These are phyloP conservation scores for Theobroma grandiflorum DNA, from an alignment of 441 rosid species.

Conservation along the genomic window DNA sequence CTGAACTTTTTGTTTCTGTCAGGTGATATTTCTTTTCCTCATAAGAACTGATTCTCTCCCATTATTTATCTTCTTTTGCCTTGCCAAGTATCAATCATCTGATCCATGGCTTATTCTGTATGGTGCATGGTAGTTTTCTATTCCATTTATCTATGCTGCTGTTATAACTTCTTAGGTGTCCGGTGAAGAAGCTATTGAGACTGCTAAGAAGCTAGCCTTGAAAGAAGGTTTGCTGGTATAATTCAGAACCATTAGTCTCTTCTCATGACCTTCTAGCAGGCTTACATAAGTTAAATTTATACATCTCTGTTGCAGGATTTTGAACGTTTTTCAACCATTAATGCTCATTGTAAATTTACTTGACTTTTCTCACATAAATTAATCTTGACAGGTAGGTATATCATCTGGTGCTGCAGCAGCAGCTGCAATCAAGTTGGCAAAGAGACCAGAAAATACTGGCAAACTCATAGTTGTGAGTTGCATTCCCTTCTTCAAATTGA, in stretches of 20 bases:
- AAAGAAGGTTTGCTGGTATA: slow-evolving; percentile 82
- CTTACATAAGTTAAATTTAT: background rate
- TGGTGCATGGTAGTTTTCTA: background rate
- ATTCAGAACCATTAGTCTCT: background rate
- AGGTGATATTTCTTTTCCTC: background rate
- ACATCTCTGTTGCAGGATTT: background rate
- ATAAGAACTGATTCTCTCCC: background rate
- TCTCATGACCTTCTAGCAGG: background rate
- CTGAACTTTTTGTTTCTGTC: background rate
- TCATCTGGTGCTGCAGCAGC: slow-evolving; percentile 74
- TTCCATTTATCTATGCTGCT: background rate
- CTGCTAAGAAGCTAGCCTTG: slow-evolving; percentile 67
- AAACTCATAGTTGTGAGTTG: slow-evolving; percentile 53
- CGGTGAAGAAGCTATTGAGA: slow-evolving; percentile 80
- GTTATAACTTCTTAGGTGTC: slow-evolving; percentile 49
- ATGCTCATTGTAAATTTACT: background rate
- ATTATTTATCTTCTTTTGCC: background rate
- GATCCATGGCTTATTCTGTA: background rate
- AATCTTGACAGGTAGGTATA: slow-evolving; percentile 60
- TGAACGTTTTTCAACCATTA: background rate
- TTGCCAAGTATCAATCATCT: background rate
- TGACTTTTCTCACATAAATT: background rate
- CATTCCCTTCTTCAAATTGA: background rate
- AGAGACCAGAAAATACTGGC: slow-evolving; percentile 60
- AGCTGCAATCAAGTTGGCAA: slow-evolving; percentile 62